Evolutionary conservation across 2,329 filamentous ascomycete species (phyloP).

Genomic region (Colletotrichum aenigma): DNA sequence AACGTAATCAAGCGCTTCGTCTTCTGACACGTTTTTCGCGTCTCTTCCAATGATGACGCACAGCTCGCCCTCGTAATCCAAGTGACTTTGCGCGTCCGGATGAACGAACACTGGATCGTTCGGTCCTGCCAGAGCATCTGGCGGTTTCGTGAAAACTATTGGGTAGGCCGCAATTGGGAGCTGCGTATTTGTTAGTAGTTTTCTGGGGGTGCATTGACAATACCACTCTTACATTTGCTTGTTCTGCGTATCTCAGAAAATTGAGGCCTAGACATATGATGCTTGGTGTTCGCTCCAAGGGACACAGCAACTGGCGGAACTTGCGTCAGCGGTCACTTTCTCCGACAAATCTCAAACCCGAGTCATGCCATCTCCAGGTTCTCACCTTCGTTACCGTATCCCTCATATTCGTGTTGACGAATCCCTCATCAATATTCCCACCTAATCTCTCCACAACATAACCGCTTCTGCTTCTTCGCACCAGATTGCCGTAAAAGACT

Average conservation of each 20-base stretch:
- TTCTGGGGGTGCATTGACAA: background rate
- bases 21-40: conserved; percentile 50
- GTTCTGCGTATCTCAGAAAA: conserved; percentile 28
- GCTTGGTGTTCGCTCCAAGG: conserved; percentile 1
- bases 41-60: conserved; percentile 52
- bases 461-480: background rate
- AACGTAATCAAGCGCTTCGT: conserved; percentile 53
- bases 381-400: background rate
- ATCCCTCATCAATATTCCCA: background rate
- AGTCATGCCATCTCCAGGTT: background rate
- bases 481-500: background rate
- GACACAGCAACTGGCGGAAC: conserved; percentile 13
- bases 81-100: conserved; percentile 41
- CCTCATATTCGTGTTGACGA: background rate
- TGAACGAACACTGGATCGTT: conserved; percentile 27
- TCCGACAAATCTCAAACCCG: background rate
- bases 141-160: conserved; percentile 25
- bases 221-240: conserved; percentile 11
- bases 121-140: conserved; percentile 17
- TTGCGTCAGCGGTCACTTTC: background rate
- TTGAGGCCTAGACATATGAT: conserved; percentile 32
- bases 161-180: conserved; percentile 16
- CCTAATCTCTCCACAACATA: background rate
- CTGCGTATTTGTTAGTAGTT: background rate
- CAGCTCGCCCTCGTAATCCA: conserved; percentile 58